These are phyloP conservation scores for Pythium periplocum DNA, from an alignment of 352 stramenopile genomes.

Conservation along the genomic window DNA sequence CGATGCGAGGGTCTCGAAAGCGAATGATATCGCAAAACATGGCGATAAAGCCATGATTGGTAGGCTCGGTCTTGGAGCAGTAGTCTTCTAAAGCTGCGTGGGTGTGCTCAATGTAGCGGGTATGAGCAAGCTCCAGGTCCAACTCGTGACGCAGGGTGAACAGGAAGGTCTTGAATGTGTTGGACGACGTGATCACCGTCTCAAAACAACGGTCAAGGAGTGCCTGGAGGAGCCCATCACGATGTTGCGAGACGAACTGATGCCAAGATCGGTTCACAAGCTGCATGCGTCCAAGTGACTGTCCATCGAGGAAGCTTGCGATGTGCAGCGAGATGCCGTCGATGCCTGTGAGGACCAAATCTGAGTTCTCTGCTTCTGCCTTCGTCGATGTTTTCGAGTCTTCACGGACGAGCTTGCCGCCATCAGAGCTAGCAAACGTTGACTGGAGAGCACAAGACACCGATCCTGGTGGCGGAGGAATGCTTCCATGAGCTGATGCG, in stretches of 20 bases:
- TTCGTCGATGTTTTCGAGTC: background rate
- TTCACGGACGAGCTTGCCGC: background rate
- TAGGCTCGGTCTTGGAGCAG: constrained; percentile 31
- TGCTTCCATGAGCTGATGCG: background rate
- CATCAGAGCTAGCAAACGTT: background rate
- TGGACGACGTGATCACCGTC: constrained; percentile 34
- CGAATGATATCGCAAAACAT: constrained; percentile 78
- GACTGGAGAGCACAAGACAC: constrained; percentile 5
- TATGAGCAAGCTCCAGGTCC: constrained; percentile 44
- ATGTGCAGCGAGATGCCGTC: constrained; percentile 49
- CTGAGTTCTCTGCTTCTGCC: constrained; percentile 5
- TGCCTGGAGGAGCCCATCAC: constrained; percentile 29
- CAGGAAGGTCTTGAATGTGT: constrained; percentile 49
- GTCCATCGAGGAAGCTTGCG: constrained; percentile 43
- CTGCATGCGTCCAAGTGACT: constrained; percentile 35
- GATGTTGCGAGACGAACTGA: constrained; percentile 31
- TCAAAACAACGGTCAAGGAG: constrained; percentile 36
- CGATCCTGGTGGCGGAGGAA: constrained; percentile 4
- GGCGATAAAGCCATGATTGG: constrained; percentile 57
- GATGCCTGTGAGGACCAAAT: constrained; percentile 29
- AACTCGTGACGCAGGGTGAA: constrained; percentile 35
- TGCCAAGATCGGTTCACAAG: constrained; percentile 36
- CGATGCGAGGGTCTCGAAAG: constrained; percentile 52
- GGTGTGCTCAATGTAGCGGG: constrained; percentile 25
- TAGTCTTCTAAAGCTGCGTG: constrained; percentile 49